phyloP scores from a whole-genome alignment of 1,284 basidiomycete genomes.

The Laetiporus sulphureus region DNA sequence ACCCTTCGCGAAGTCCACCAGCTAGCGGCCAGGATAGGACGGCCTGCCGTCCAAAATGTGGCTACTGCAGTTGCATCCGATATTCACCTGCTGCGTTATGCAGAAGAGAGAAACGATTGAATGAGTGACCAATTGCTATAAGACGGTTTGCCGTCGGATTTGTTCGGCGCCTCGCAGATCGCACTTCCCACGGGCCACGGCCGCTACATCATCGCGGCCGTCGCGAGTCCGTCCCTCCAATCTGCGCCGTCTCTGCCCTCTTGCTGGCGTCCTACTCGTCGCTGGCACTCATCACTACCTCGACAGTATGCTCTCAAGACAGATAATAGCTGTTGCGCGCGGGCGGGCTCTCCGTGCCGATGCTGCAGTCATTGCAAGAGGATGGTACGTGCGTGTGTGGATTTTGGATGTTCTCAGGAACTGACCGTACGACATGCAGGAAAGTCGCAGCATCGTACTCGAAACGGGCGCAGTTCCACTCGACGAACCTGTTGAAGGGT shows the following conservation, averaged over 20 bases:
- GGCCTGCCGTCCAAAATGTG: too few species aligned
- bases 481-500: constrained; percentile 65
- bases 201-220: constrained; percentile 5
- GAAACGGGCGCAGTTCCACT: constrained; percentile 58
- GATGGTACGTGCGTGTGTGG: constrained; percentile 36
- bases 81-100: too few species aligned
- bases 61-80: too few species aligned
- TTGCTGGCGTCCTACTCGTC: constrained; percentile 24
- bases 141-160: constrained; percentile 3
- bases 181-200: constrained; percentile 2
- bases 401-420: constrained; percentile 4
- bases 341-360: constrained; percentile 42
- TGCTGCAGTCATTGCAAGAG: constrained; percentile 35
- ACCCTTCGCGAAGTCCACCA: too few species aligned
- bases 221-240: too few species aligned
- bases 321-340: constrained; percentile 59
- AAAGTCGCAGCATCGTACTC: constrained; percentile 38
- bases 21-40: too few species aligned
- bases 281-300: constrained; percentile 31
- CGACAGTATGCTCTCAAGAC: constrained; percentile 60
- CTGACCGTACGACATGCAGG: constrained; percentile 22
- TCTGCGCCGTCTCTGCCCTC: not conserved
- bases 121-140: constrained; percentile 1
- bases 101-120: too few species aligned
- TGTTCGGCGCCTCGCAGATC: too few species aligned